Conservation (phyloP, 306 rosid species). For the Leucaena leucocephala region DNA sequence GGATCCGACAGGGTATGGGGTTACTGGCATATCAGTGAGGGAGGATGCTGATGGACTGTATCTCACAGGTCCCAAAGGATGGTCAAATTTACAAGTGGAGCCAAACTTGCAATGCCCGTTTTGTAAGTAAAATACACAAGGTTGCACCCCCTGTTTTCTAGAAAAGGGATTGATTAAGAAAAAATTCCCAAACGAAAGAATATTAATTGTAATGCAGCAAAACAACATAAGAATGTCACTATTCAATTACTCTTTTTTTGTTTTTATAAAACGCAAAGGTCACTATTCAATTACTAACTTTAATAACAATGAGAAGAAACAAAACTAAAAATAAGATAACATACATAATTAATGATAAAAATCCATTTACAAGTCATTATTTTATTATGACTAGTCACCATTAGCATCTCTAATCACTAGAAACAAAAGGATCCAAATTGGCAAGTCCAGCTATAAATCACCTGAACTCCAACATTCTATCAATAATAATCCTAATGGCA, state of each 20-base stretch:
- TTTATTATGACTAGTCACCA: slow-evolving; percentile 1
- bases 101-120: slow-evolving; percentile 78
- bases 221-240: not conserved
- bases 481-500: not conserved
- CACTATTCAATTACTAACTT: not conserved
- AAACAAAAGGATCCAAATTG: not conserved
- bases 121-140: slow-evolving; percentile 55
- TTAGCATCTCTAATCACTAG: not conserved
- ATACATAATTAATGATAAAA: not conserved
- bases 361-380: not conserved
- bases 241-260: too few species aligned
- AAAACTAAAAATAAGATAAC: not conserved
- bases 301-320: slow-evolving; percentile 13
- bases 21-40: slow-evolving; percentile 63
- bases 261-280: too few species aligned
- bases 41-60: slow-evolving; percentile 72
- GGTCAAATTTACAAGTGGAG: slow-evolving; percentile 83
- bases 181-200: slow-evolving; percentile 8
- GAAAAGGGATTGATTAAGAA: slow-evolving; percentile 38
- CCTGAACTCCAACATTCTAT: too few species aligned
- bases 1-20: slow-evolving; percentile 84
- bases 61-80: slow-evolving; percentile 70
- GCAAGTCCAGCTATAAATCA: too few species aligned
- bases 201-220: slow-evolving; percentile 2
- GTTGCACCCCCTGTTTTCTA: slow-evolving; percentile 57